A percentile compares a stretch with the other conserved stretches of the same genome.
These are phyloP conservation scores for Lactarius hatsudake DNA, from an alignment of 768 basidiomycete species.

Conservation along the genomic window DNA sequence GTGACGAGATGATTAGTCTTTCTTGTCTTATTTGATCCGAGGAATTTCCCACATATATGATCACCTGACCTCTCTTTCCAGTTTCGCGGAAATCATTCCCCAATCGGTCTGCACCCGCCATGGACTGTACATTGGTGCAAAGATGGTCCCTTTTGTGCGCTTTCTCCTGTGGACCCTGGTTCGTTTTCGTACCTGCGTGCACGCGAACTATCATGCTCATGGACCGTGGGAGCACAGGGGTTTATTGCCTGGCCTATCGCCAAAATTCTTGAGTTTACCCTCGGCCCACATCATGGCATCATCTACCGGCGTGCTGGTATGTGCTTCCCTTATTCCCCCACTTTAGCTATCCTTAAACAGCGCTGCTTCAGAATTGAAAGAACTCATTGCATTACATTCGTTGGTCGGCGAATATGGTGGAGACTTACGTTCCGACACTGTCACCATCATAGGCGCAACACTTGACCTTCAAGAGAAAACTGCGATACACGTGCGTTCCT, in stretches of 20 bases:
- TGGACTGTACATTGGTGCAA: slow-evolving; percentile 84
- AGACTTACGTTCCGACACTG: slow-evolving; percentile 82
- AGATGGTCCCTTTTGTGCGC: slow-evolving; percentile 72
- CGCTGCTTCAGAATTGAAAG: slow-evolving; percentile 57
- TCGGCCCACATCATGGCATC: slow-evolving; percentile 87
- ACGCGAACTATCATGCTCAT: not conserved
- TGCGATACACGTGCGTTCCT: slow-evolving; percentile 45
- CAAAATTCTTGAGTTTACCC: slow-evolving; percentile 70
- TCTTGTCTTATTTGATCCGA: not conserved
- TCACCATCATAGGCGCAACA: slow-evolving; percentile 86
- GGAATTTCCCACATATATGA: not conserved
- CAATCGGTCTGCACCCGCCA: slow-evolving; percentile 91
- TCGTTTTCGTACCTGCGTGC: slow-evolving; percentile 25
- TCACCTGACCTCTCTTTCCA: slow-evolving; percentile 32
- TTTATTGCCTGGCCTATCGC: slow-evolving; percentile 84
- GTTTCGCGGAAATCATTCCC: slow-evolving; percentile 89
- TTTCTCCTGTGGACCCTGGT: slow-evolving; percentile 69
- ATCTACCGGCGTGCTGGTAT: slow-evolving; percentile 72
- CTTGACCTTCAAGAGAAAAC: slow-evolving; percentile 88
- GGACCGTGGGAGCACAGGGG: slow-evolving; percentile 42
- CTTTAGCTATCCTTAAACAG: not conserved
- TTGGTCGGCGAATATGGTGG: slow-evolving; percentile 72
- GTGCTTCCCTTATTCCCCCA: not conserved
- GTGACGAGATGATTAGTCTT: not conserved
- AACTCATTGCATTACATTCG: slow-evolving; percentile 87